Conservation (phyloP, 2,329 filamentous ascomycete genomes). For the Calonectria naviculata region DNA sequence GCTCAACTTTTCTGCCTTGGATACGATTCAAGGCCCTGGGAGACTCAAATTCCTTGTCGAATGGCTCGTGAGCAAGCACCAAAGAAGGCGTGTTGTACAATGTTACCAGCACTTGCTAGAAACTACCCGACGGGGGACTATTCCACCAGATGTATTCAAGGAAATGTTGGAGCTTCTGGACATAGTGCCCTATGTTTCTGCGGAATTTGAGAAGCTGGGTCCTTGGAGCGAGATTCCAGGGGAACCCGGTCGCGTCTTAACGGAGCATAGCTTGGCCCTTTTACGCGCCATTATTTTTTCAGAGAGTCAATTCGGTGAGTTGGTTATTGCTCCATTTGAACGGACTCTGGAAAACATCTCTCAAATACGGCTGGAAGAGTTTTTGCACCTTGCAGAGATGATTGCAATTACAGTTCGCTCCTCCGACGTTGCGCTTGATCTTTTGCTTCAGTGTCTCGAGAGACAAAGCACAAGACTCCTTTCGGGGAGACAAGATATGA, state of each 20-base stretch:
- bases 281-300: not conserved
- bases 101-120: not conserved
- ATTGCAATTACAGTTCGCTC: conserved; percentile 22
- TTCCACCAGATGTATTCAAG: not conserved
- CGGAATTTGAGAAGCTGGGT: not conserved
- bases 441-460: conserved; percentile 42
- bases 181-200: not conserved
- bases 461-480: conserved; percentile 39
- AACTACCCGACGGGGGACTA: too few relatives aligned
- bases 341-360: not conserved
- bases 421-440: conserved; percentile 21
- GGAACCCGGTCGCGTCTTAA: not conserved
- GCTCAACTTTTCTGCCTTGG: not conserved
- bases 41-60: not conserved
- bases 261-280: not conserved
- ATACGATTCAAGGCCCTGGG: not conserved
- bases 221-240: not conserved
- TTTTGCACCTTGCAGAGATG: conserved; percentile 22
- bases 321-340: not conserved
- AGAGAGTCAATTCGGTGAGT: not conserved
- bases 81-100: not conserved
- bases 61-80: not conserved
- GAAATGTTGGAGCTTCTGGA: not conserved
- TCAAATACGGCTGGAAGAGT: not conserved
- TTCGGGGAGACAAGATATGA: conserved; percentile 36